Conservation (phyloP, 305 asterid species). For the Plantago lanceolata region DNA sequence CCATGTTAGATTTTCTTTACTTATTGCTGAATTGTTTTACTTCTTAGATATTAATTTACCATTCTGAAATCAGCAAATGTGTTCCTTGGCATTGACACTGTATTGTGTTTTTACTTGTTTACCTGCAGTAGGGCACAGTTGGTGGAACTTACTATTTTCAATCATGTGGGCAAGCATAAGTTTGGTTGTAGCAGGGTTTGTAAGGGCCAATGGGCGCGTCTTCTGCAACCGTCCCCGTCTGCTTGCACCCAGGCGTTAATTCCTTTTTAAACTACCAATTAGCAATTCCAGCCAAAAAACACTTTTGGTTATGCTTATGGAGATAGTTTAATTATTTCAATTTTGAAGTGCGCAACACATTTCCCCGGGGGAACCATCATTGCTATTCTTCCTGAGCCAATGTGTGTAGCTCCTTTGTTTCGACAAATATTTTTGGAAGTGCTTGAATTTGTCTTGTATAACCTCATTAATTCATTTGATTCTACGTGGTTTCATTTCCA, state of each 20-base stretch:
- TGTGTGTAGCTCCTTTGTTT: constrained; percentile 3
- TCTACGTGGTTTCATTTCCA: neutral
- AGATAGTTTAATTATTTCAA: constrained; percentile 17
- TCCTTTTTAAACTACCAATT: constrained; percentile 13
- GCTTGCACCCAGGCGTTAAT: constrained; percentile 73
- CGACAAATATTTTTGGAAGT: neutral
- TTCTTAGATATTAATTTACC: too few relatives aligned
- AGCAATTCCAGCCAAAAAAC: constrained; percentile 10
- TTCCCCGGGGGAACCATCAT: constrained; percentile 23
- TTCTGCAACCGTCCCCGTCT: constrained; percentile 97
- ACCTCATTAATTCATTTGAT: constrained; percentile 1
- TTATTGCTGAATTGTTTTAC: too few relatives aligned
- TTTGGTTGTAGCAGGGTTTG: constrained; percentile 66
- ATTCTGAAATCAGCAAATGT: too few relatives aligned
- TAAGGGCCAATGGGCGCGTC: constrained; percentile 72
- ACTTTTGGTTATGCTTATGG: constrained; percentile 10
- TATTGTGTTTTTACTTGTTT: constrained; percentile 11
- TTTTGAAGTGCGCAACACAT: constrained; percentile 3
- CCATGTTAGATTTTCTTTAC: too few relatives aligned
- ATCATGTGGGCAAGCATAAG: constrained; percentile 88
- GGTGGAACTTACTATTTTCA: constrained; percentile 67
- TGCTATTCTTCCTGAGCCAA: constrained; percentile 2
- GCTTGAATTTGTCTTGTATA: constrained; percentile 2
- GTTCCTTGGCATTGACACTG: neutral
- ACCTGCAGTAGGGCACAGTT: constrained; percentile 52